Evolutionary conservation across 108 stramenopile genomes (phyloP), one percentile per base, ranked within the genome.

Genomic region (Poteriospumella lacustris): DNA sequence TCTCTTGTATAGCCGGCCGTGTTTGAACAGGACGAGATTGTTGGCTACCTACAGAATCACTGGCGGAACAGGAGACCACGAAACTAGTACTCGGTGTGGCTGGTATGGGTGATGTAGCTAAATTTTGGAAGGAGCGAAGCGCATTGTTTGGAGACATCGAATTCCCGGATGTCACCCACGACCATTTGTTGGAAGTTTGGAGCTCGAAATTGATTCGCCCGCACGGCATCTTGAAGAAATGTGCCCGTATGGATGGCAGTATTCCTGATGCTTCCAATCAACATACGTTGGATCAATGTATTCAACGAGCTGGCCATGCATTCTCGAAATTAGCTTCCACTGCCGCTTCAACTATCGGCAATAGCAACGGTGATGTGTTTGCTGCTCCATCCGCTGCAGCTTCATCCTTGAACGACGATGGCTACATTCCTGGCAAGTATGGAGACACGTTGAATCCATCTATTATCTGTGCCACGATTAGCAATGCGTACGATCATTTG

Each of bases 391-490:
- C n/a, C n/a, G n/a, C n/a, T n/a, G n/a, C n/a, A n/a, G n/a, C n/a
- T n/a, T n/a, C n/a, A n/a, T n/a, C n/a, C n/a, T n/a, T n/a, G n/a
- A n/a, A n/a, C n/a, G n/a, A n/a, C n/a, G n/a, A n/a, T n/a, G n/a
- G n/a, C n/a, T n/a, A n/a, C n/a, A n/a, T n/a, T n/a, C n/a, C n/a
- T n/a, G n/a, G n/a, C n/a, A 31, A 19, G 15, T 31, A 9, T 34
- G 60, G 60, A 3, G 36, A 64, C 24, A 5, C 60, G 36, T 31
- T 19, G 9, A 9, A 64, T 34, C 60, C 60, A 31, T 64, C 60
- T 5, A 64, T 64, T 64, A 64, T 64, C 15, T 64, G 28, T 64
- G 60, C 60, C 15, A 64, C 60, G 60, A 64, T 64, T 24, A 24
- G 29, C 36, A 64, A 64, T 33, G 15, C 60, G 3, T 3, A 64